Conservation (phyloP, 2,329 filamentous ascomycete genomes). For the Juglanconis sp. region DNA sequence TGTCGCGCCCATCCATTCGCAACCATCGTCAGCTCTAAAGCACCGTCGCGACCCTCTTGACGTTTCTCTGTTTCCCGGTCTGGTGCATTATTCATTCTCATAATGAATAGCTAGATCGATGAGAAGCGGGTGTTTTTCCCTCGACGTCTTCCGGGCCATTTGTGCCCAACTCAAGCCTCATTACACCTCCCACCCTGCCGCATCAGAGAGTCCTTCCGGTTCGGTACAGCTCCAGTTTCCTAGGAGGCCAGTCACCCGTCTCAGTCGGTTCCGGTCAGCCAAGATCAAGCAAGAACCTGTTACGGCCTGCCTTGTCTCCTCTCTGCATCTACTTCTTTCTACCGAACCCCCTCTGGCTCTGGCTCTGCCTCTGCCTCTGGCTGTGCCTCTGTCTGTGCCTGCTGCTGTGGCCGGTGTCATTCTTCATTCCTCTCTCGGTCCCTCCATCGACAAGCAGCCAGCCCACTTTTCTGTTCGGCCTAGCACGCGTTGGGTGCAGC, state of each 20-base stretch:
- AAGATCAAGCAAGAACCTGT: constrained; percentile 6
- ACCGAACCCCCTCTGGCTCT: background rate
- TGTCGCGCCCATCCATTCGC: background rate
- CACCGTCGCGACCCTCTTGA: constrained; percentile 1
- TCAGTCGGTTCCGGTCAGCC: constrained; percentile 3
- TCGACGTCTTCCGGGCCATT: constrained; percentile 10
- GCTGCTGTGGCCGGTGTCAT: constrained; percentile 10
- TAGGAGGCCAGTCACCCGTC: background rate
- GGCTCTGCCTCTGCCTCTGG: background rate
- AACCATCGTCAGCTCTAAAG: constrained; percentile 7
- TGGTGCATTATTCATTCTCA: constrained; percentile 7
- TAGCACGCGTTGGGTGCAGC: constrained; percentile 13
- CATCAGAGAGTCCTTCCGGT: too few species aligned
- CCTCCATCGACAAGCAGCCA: background rate
- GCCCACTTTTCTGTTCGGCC: constrained; percentile 14
- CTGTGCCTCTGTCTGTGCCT: background rate
- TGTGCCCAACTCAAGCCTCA: constrained; percentile 10
- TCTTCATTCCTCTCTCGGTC: constrained; percentile 2
- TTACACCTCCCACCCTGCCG: too few species aligned
- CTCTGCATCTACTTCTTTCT: too few species aligned
- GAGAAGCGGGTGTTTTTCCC: constrained; percentile 4
- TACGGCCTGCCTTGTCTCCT: too few species aligned
- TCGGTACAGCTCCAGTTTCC: background rate
- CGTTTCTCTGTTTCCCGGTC: constrained; percentile 6
- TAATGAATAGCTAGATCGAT: constrained; percentile 13